Evolutionary conservation across 2,329 filamentous ascomycete genomes (phyloP), one percentile per base, ranked within the genome.

Genomic region (Cryphonectria japonica): DNA sequence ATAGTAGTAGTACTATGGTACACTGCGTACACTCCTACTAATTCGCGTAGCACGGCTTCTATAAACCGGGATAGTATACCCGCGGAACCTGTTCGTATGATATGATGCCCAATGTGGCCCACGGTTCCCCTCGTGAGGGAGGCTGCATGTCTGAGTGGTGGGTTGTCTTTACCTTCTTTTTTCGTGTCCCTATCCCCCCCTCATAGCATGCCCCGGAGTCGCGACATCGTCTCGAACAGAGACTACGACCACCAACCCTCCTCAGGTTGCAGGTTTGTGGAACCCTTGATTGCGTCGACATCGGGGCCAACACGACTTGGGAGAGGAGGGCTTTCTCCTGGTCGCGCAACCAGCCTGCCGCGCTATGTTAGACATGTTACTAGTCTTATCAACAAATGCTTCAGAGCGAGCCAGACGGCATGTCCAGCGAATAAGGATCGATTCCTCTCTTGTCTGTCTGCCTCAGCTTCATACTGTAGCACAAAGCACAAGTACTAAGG

Each of bases 351-450:
- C 32, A 9, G n/a, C 29, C 52, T 57, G 52, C n/a, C 50, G n/a
- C 52, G 65, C 65, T 9, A 57, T 37, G 50, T 29, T 67, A 22
- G 52, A 39, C n/a, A 67, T 7, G 52, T 59, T 67, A 67, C 65
- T 41, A 59, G 50, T n/a, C 52, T 57, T 67, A 67, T 59, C 52
- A 22, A 52, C 43, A 32, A 32, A 37, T 32, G 29, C 63, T 39
- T 52, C 63, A 34, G 5, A 19, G 63, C 43, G 16, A 54, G 22
- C 43, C 43, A 66, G 34, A 54, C 63, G 46, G 46, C 29, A 54
- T 50, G 63, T 29, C 43, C 19, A 32, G 46, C 63, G 43, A 32
- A 9, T 52, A 32, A 4, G 22, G 26, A 37, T 7, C 37, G 43
- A 8, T 1, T 2, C 22, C 22, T 22, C 16, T 50, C 43, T 50